A percentile compares a stretch with the other conserved stretches of the same genome.
Conservation (phyloP, 169 alveolate species). For the Neospora caninum region DNA sequence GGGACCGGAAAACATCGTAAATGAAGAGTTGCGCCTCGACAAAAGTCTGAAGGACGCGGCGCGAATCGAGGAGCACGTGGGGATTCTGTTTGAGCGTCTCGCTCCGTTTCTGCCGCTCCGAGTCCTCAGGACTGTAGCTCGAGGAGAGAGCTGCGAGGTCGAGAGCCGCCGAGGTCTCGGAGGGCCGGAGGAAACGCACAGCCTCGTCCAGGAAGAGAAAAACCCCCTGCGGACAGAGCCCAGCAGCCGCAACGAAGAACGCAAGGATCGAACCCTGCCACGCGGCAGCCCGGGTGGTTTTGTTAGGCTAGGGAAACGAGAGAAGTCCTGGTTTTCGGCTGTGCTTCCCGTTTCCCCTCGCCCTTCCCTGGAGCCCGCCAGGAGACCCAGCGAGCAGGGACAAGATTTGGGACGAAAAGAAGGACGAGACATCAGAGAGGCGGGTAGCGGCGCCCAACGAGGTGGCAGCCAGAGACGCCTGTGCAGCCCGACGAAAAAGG, state of each 20-base stretch:
- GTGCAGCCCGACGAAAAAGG: too few relatives aligned
- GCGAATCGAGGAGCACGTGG: not conserved
- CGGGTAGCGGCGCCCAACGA: too few relatives aligned
- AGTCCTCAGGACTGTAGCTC: not conserved
- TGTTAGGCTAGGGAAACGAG: too few relatives aligned
- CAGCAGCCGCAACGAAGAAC: not conserved
- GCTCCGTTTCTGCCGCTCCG: not conserved
- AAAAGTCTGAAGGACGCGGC: not conserved
- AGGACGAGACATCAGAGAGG: too few relatives aligned
- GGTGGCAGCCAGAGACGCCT: too few relatives aligned
- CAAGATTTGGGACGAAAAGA: too few relatives aligned
- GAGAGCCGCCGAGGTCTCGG: not conserved
- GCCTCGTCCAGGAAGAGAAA: slow-evolving; percentile 22
- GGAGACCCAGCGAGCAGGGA: too few relatives aligned
- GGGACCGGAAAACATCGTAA: slow-evolving; percentile 2
- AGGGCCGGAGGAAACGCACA: not conserved
- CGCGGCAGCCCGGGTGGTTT: too few relatives aligned
- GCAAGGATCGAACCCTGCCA: too few relatives aligned
- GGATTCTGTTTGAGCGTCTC: not conserved
- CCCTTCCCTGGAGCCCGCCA: too few relatives aligned
- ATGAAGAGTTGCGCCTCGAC: slow-evolving; percentile 24
- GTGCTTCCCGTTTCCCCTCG: too few relatives aligned
- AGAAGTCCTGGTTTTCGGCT: too few relatives aligned
- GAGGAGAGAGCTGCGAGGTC: not conserved
- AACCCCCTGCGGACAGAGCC: not conserved